These are phyloP conservation scores for Debaryomyces hansenii DNA, from an alignment of 805 yeast genomes.

Conservation along the genomic window DNA sequence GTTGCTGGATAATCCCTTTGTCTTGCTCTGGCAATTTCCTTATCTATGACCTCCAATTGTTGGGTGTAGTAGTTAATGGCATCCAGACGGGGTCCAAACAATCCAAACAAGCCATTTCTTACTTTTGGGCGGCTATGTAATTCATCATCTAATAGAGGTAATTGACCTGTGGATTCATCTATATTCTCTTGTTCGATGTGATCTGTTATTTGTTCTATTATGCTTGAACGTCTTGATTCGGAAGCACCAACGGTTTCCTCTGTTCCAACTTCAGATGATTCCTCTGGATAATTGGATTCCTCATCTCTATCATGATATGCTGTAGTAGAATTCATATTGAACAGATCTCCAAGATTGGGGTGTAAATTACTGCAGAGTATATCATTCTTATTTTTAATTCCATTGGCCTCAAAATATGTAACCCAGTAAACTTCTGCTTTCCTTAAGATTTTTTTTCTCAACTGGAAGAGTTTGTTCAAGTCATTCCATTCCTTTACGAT, in stretches of 20 bases:
- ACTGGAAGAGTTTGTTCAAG: slow-evolving; percentile 63
- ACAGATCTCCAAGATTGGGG: slow-evolving; percentile 28
- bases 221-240: slow-evolving; percentile 9
- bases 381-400: slow-evolving; percentile 28
- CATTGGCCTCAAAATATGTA: slow-evolving; percentile 49
- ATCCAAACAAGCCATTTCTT: slow-evolving; percentile 58
- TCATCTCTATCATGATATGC: slow-evolving; percentile 13
- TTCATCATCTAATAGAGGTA: slow-evolving; percentile 28
- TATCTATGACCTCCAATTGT: slow-evolving; percentile 67
- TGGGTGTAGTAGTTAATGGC: slow-evolving; percentile 77
- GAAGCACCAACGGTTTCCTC: not conserved
- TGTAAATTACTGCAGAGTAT: slow-evolving; percentile 25
- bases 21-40: slow-evolving; percentile 65
- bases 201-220: slow-evolving; percentile 29
- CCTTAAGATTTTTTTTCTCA: slow-evolving; percentile 53
- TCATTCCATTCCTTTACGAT: slow-evolving; percentile 87
- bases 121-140: slow-evolving; percentile 57
- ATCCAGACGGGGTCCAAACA: slow-evolving; percentile 71
- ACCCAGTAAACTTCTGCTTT: slow-evolving; percentile 74
- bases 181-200: slow-evolving; percentile 15
- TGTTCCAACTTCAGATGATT: not conserved
- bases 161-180: slow-evolving; percentile 12
- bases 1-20: slow-evolving; percentile 73
- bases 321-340: slow-evolving; percentile 17
- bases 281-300: not conserved